phyloP scores from a whole-genome alignment of 1,139 yeast species.

The Zygotorulaspora mrakii region DNA sequence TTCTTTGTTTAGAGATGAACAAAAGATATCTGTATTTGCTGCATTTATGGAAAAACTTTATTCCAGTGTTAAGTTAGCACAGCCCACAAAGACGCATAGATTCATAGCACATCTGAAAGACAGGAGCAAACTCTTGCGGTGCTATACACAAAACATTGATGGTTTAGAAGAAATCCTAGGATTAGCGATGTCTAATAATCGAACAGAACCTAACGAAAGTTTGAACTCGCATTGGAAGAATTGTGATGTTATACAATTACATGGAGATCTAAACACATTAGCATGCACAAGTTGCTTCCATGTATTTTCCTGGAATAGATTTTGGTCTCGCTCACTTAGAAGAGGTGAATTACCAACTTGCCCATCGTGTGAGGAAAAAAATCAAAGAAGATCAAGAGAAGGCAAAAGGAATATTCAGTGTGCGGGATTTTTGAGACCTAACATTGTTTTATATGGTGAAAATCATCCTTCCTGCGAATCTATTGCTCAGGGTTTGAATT shows the following conservation, averaged over 20 bases:
- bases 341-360: slow-evolving; percentile 48
- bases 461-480: slow-evolving; percentile 81
- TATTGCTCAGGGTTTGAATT: slow-evolving; percentile 66
- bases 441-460: slow-evolving; percentile 82
- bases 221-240: slow-evolving; percentile 48
- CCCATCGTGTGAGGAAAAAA: slow-evolving; percentile 49
- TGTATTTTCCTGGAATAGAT: slow-evolving; percentile 58
- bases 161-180: slow-evolving; percentile 39
- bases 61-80: slow-evolving; percentile 56
- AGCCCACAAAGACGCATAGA: slow-evolving; percentile 79
- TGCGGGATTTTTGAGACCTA: slow-evolving; percentile 71
- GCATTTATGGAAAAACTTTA: slow-evolving; percentile 55
- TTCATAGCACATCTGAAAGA: slow-evolving; percentile 66
- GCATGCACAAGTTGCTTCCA: slow-evolving; percentile 68
- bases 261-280: slow-evolving; percentile 78
- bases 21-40: slow-evolving; percentile 62
- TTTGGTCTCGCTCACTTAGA: slow-evolving; percentile 43
- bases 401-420: slow-evolving; percentile 81
- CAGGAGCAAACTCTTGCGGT: slow-evolving; percentile 65
- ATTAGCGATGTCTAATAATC: slow-evolving; percentile 29
- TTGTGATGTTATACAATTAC: slow-evolving; percentile 79
- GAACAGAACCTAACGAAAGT: slow-evolving; percentile 9
- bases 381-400: slow-evolving; percentile 41
- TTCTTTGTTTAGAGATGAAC: slow-evolving; percentile 66
- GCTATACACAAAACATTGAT: slow-evolving; percentile 76